phyloP scores from a whole-genome alignment of 768 basidiomycete species.

The Hypsizygus marmoreus region DNA sequence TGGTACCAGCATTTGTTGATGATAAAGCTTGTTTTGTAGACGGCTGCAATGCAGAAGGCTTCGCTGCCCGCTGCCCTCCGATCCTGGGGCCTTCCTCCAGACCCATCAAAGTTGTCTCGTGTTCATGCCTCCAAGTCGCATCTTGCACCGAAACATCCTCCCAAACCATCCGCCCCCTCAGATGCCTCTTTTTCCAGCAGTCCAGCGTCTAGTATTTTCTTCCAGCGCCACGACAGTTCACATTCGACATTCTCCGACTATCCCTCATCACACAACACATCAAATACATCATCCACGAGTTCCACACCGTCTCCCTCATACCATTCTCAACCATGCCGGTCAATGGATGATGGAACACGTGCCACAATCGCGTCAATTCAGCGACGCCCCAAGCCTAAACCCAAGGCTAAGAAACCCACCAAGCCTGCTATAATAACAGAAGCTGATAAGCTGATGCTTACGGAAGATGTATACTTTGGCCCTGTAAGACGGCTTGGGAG shows the following conservation, averaged over 20 bases:
- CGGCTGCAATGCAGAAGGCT: conserved; percentile 36
- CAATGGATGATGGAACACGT: conserved; percentile 14
- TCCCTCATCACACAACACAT: neutral
- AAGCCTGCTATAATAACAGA: conserved; percentile 20
- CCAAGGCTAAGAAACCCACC: conserved; percentile 16
- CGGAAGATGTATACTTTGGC: conserved; percentile 44
- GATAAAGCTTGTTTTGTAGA: conserved; percentile 21
- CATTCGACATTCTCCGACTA: conserved; percentile 6
- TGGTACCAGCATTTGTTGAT: neutral
- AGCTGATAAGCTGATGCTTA: conserved; percentile 43
- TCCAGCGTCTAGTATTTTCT: conserved; percentile 2
- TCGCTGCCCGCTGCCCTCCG: conserved; percentile 30
- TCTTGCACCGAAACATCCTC: conserved; percentile 7
- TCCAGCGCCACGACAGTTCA: neutral
- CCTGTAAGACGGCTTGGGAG: conserved; percentile 48
- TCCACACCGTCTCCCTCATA: conserved; percentile 8
- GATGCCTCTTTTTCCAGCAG: conserved; percentile 1
- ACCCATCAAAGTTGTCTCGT: conserved; percentile 3
- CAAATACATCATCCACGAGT: conserved; percentile 2
- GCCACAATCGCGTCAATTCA: conserved; percentile 21
- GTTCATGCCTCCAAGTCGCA: conserved; percentile 12
- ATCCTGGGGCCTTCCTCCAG: conserved; percentile 28
- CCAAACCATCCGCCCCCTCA: conserved; percentile 6
- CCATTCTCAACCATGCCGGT: neutral
- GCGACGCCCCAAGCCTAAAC: conserved; percentile 21